Evolutionary conservation across 2,329 filamentous ascomycete genomes (phyloP), one percentile per base, ranked within the genome.

Genomic region (Scedosporium minutisporum): DNA sequence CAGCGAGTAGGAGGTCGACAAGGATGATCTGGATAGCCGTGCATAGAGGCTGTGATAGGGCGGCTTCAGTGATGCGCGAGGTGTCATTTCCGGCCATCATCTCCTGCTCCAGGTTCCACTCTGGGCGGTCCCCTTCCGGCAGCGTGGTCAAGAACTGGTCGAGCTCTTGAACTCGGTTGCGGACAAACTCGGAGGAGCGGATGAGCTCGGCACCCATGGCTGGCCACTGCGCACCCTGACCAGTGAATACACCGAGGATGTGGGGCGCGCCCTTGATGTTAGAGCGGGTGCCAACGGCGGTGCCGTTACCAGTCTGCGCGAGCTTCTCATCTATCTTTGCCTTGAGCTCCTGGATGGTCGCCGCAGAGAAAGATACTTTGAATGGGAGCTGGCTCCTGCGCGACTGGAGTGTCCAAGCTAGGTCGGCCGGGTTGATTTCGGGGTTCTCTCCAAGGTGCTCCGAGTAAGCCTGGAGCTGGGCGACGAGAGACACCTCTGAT

Each of bases 11-110:
- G 3, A 83, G 69, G 14, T 77, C 71, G 0, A 76, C 74, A 6
- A 83, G 66, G 2, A 75, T 76, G 3, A 84, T 68, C 66, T 84
- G 81, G 2, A 83, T 65, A 0, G 79, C 77, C 0, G 77, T 79
- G 64, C 74, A 78, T 6, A 70, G 64, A 60, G 78, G 77, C 65
- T 80, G 77, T 12, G 73, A 76, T 62, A 80, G 73, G 58, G 78
- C 70, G 1, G 78, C 75, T 27, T 73, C 59, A 51, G 71, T 67
- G 2, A 80, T 69, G 25, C 68, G 67, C 0, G 75, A 74, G 1
- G 71, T 67, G 12, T 72, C 65, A 1, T 69, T 71, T 61, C 74
- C 69, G 58, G 71, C 73, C 27, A 63, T 61, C 2, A 80, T 69
- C 66, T 78, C 75, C 44, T 75, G 71, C n/a, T 73, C 38, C 1